Evolutionary conservation across 139 green algal species (phyloP), one percentile per base, ranked within the genome.

Genomic region (Chlamydomonas sp.): DNA sequence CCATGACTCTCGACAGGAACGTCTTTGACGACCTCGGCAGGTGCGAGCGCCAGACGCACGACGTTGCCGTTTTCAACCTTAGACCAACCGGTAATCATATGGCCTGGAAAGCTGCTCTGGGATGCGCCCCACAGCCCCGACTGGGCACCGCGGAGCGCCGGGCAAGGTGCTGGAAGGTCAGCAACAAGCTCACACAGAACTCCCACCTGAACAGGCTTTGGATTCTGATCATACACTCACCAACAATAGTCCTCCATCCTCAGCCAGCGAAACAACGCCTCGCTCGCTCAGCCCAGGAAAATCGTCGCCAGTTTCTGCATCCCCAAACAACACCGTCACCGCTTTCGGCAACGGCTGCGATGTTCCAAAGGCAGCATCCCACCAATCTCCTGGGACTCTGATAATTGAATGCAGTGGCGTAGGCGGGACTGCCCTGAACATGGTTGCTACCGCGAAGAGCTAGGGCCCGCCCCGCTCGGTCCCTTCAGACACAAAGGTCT

Each of bases 241-340:
- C 81, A 86, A 61, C 2, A 18, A 20, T 31, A 86, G 81, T 61
- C 79, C 81, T 3, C 57, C 58, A 69, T 86, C 81, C 5, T 86
- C 81, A 10, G 59, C 69, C 59, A 79, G 31, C 31, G 81, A 79
- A 17, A 86, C 69, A 49, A 17, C 31, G 31, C 31, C 31, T 49
- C 31, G 31, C 31, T 49, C 78, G 81, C 69, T 18, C 7, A 31
- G 69, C 16, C 18, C 58, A 4, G 18, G 18, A 7, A 86, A 59
- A 72, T 79, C 69, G 14, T 86, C 68, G n/a, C 69, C 69, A 6
- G n/a, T 68, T 59, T 86, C 59, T 31, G 69, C 81, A 61, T 72
- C 81, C 69, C 62, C 69, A 20, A 86, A 86, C 4, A 15, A 62
- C 20, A 78, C 68, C 61, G 1, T 79, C 69, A 72, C 59, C 60